Evolutionary conservation across 306 rosid species (phyloP).

Genomic region (Alnus glutinosa): DNA sequence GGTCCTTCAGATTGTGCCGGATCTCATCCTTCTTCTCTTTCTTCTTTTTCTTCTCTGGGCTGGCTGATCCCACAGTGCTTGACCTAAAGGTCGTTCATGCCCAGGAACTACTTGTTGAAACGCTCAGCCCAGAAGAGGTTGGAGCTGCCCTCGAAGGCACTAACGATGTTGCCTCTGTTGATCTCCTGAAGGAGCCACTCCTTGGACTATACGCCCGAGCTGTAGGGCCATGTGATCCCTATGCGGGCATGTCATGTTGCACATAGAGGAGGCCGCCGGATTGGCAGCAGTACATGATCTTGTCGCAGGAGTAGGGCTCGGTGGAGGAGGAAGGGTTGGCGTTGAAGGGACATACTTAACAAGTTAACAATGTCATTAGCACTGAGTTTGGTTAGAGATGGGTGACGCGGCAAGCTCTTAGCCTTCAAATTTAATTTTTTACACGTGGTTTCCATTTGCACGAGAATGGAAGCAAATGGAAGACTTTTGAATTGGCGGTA

Average conservation of each 20-base stretch:
- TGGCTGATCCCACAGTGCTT: conserved; percentile 85
- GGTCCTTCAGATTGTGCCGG: too few relatives aligned
- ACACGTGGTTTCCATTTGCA: too few relatives aligned
- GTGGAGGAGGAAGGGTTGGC: conserved; percentile 44
- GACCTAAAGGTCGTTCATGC: conserved; percentile 81
- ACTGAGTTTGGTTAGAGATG: too few relatives aligned
- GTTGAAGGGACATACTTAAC: conserved; percentile 73
- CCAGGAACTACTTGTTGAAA: conserved; percentile 63
- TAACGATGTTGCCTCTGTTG: conserved; percentile 59
- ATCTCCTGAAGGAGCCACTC: conserved; percentile 87
- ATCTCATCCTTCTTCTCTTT: too few relatives aligned
- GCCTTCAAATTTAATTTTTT: too few relatives aligned
- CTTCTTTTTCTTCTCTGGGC: conserved; percentile 35
- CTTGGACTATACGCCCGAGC: conserved; percentile 86
- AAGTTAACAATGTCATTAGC: too few relatives aligned
- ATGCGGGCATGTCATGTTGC: conserved; percentile 48
- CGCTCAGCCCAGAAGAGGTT: conserved; percentile 94
- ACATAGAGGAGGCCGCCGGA: conserved; percentile 81
- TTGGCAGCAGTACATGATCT: conserved; percentile 71
- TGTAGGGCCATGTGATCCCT: conserved; percentile 76
- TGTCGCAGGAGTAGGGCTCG: conserved; percentile 78
- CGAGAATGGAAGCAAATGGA: too few relatives aligned
- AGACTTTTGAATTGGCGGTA: too few relatives aligned
- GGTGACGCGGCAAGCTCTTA: too few relatives aligned
- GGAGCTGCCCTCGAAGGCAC: conserved; percentile 76